Percentiles rank a stretch among this genome's conserved stretches.
phyloP scores from a whole-genome alignment of 2,329 filamentous ascomycete genomes.

The Waltergamsia citrina region DNA sequence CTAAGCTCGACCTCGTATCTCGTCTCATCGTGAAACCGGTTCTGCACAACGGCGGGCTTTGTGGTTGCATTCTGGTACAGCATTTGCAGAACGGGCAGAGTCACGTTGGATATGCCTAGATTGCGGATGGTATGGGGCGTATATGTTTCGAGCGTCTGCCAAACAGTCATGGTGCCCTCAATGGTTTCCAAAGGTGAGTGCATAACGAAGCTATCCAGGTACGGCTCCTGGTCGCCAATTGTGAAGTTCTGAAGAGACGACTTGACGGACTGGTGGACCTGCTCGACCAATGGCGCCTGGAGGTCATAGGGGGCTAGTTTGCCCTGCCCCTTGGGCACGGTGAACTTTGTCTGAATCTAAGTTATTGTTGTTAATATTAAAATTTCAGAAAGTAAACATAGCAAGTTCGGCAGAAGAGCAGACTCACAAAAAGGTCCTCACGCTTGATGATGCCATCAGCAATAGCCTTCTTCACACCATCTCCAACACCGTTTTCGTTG shows the following conservation, averaged over 20 bases:
- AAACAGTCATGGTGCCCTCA: conserved; percentile 49
- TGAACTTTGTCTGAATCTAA: conserved; percentile 79
- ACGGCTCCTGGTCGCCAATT: conserved; percentile 21
- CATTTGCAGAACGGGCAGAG: conserved; percentile 42
- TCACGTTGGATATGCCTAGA: conserved; percentile 69
- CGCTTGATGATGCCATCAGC: conserved; percentile 44
- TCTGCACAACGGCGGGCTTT: conserved; percentile 58
- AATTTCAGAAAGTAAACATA: background rate
- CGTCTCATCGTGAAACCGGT: conserved; percentile 57
- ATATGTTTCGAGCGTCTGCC: conserved; percentile 56
- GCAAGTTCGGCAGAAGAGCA: background rate
- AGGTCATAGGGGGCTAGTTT: conserved; percentile 52
- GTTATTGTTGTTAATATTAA: background rate
- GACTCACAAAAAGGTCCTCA: conserved; percentile 42
- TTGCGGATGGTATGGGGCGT: conserved; percentile 54
- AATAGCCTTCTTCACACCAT: conserved; percentile 55
- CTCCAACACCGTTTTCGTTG: conserved; percentile 60
- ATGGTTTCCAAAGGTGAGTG: conserved; percentile 43
- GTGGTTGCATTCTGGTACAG: conserved; percentile 32
- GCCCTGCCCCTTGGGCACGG: conserved; percentile 53
- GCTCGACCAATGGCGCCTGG: conserved; percentile 45
- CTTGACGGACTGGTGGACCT: conserved; percentile 57
- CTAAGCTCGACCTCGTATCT: conserved; percentile 52
- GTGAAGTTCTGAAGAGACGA: conserved; percentile 58
- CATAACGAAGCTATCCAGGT: conserved; percentile 69